Base-by-base conservation (phyloP, 1,139 yeast genomes). In the Geotrichum aggregatum region DNA sequence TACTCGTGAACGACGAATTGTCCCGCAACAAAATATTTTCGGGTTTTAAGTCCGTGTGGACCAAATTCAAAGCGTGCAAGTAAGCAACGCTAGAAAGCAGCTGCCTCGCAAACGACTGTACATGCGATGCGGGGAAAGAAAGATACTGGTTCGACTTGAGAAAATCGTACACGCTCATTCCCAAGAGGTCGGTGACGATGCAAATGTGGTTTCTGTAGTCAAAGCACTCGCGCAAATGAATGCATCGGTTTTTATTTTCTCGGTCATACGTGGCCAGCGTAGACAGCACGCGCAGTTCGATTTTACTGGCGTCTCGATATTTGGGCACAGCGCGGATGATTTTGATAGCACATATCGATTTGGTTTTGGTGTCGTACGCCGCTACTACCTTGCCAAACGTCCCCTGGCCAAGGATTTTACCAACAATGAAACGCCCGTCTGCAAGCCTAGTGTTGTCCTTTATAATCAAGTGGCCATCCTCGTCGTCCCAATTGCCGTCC, bases 21-120 rank as follows among this genome's bases (percentile, higher is more conserved):
- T 43, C 36, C 7, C 84, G 80, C 35, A 94, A 73, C 41, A 94
- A 70, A 45, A 92, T 87, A 67, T 94, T 94, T 67, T 94, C 99
- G 0, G 99, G 99, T 67, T 88, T 88, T 60, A 88, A 74, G 67
- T 94, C 99, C 0, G 98, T 94, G 69, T 94, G 98, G 50, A 94
- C 88, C 53, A 94, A 76, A 54, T 85, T 87, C 63, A 92, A 74
- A 64, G 87, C 96, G 68, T 92, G 99, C 54, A 94, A 73, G 64
- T 86, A 92, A 1, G 94, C 86, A 36, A 92, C 95, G 1, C 95
- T 84, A 57, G 91, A 76, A 31, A 94, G 76, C 54, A 94, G 71
- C 69, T 94, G 99, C 64, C 84, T 82, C 18, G 95, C 84, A 59
- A 94, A 82, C 5, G 91, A 86, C 70, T 88, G 97, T 31, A 92